phyloP scores from a whole-genome alignment of 441 rosid genomes.

The Erysimum cheiri region DNA sequence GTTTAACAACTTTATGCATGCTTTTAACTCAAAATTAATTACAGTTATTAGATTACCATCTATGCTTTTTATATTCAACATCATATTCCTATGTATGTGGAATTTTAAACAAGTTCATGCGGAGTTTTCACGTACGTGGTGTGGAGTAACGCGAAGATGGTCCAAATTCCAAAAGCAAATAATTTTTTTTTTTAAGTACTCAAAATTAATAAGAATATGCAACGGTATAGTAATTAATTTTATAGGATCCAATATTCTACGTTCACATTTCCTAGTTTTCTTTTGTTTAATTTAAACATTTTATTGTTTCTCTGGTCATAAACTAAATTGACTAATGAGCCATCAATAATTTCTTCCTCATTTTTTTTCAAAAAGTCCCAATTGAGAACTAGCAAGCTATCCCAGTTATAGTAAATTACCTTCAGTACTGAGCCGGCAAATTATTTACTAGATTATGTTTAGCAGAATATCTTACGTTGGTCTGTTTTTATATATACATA shows the following conservation, averaged over 20 bases:
- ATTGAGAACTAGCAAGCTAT: neutral
- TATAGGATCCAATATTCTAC: neutral
- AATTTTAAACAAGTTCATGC: neutral
- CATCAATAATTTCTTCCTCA: neutral
- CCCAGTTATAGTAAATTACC: neutral
- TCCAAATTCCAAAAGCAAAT: neutral
- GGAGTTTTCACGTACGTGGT: neutral
- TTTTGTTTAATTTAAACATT: neutral
- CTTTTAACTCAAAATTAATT: neutral
- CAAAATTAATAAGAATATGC: neutral
- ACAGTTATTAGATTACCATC: neutral
- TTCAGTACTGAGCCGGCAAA: neutral
- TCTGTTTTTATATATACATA: no score
- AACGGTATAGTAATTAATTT: neutral
- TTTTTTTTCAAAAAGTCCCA: neutral
- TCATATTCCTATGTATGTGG: neutral
- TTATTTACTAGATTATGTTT: neutral
- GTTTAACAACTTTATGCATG: neutral
- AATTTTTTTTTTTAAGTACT: neutral
- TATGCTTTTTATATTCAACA: neutral
- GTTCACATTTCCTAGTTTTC: conserved; percentile 2
- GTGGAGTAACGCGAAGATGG: conserved; percentile 4
- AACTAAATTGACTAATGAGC: conserved; percentile 6
- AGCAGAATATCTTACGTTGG: no score
- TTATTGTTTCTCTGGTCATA: neutral